Conservation (phyloP, 139 green algal genomes). For the Picochlorum sp. region DNA sequence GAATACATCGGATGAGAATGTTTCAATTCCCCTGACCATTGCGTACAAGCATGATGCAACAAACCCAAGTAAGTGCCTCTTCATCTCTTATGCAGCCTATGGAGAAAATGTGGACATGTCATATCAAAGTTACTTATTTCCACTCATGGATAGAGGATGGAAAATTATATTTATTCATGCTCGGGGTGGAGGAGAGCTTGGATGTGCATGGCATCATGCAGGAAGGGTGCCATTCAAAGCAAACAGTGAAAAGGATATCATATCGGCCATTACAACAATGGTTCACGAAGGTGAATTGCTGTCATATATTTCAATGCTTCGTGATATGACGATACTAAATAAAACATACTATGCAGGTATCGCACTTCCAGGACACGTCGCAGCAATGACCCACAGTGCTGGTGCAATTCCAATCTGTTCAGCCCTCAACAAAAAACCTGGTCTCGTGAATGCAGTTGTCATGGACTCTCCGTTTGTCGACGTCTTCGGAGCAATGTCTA, state of each 20-base stretch:
- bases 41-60: background rate
- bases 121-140: conserved; percentile 38
- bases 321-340: no score
- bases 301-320: background rate
- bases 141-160: conserved; percentile 52
- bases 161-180: conserved; percentile 56
- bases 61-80: conserved; percentile 25
- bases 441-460: conserved; percentile 18
- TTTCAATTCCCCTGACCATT: background rate
- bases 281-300: conserved; percentile 11
- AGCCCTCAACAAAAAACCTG: conserved; percentile 20
- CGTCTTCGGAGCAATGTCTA: conserved; percentile 51
- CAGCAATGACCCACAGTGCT: conserved; percentile 30
- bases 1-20: background rate
- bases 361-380: conserved; percentile 7
- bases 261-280: conserved; percentile 35
- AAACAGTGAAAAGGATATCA: conserved; percentile 40
- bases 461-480: conserved; percentile 84
- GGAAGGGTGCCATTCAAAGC: conserved; percentile 35
- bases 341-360: conserved; percentile 4
- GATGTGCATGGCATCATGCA: conserved; percentile 58
- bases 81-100: conserved; percentile 71
- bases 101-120: conserved; percentile 47
- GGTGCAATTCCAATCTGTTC: conserved; percentile 25
- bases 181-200: conserved; percentile 67